Base-by-base conservation (phyloP, 148 eudicot species). In the Amaranthus hypochondriacus region DNA sequence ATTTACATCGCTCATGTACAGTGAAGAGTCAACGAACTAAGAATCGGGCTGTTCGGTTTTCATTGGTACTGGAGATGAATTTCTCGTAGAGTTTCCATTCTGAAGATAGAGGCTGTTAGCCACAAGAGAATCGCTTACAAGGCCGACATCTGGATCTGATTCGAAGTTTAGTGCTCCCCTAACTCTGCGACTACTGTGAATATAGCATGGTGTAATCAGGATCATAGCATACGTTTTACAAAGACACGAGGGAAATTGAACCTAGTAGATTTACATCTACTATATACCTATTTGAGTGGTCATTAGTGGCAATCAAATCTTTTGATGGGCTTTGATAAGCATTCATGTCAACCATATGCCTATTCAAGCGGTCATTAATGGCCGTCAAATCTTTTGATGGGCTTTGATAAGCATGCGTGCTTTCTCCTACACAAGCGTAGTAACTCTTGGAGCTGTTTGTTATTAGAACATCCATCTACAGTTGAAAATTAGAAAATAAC, bases 391-490 rank as follows among this genome's bases (percentile, higher is more conserved):
- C 99, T 79, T 96, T 92, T 2, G 99, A 96, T 72, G 99, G 99
- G 91, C 99, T 96, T 80, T 92, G 95, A 74, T 84, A 96, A 50
- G 99, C 99, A 77, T 86, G 99, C n/a, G 99, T 96, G 75, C 99
- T 92, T 87, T 96, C 97, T 73, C 99, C 99, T 73, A 96, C 99
- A 81, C 99, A 96, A 62, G 99, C 99, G 78, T 96, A 96, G 73
- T 89, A 90, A 77, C 99, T 96, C 80, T 86, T 96, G 39, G 96
- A 87, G 81, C 95, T 86, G 83, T 90, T 84, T 73, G 97, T 87
- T 66, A 89, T 87, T 65, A 96, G 75, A 57, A 90, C 91, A 73
- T 96, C 99, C 97, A 87, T 92, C 99, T 96, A 88, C 48, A 67
- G 9, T 15, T 44, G 66, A 53, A 57, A 60, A 43, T 52, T 52